Evolutionary conservation across 1,284 basidiomycete species (phyloP).

Genomic region (Heterobasidion annosum): DNA sequence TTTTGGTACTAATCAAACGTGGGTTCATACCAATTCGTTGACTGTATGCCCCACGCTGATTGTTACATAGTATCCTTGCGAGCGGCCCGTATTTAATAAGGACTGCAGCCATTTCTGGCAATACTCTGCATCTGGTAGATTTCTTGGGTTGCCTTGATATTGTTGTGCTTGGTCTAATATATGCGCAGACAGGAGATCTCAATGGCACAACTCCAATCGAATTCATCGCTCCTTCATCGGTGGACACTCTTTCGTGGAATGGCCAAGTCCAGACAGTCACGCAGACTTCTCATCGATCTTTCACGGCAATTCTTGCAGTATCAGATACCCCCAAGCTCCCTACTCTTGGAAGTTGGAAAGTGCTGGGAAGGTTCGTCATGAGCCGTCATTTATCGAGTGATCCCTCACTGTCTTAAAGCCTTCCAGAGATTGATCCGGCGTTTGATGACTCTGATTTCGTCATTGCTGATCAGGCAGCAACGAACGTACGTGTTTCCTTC

Average conservation of each 20-base stretch:
- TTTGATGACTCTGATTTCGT: not conserved
- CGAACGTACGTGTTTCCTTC: not conserved
- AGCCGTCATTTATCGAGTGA: not conserved
- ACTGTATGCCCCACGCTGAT: not conserved
- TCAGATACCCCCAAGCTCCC: not conserved
- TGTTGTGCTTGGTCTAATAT: not conserved
- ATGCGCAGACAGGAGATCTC: not conserved
- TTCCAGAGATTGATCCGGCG: not conserved
- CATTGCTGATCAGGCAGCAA: not conserved
- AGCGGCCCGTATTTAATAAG: not conserved
- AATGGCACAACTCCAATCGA: not conserved
- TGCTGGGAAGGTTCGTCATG: not conserved
- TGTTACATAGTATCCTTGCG: not conserved
- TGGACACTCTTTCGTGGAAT: not conserved
- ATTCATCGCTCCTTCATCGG: not conserved
- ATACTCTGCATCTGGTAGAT: not conserved
- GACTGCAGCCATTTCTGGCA: not conserved
- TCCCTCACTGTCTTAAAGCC: not conserved
- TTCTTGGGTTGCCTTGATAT: not conserved
- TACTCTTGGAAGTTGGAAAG: not conserved
- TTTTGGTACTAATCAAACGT: constrained; percentile 35
- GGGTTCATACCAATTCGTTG: not conserved
- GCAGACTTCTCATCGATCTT: not conserved
- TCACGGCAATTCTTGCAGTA: not conserved
- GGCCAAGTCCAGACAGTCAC: not conserved